Evolutionary conservation across 1,284 basidiomycete species (phyloP), one percentile per base, ranked within the genome.

Genomic region (Psilocybe mexicana): DNA sequence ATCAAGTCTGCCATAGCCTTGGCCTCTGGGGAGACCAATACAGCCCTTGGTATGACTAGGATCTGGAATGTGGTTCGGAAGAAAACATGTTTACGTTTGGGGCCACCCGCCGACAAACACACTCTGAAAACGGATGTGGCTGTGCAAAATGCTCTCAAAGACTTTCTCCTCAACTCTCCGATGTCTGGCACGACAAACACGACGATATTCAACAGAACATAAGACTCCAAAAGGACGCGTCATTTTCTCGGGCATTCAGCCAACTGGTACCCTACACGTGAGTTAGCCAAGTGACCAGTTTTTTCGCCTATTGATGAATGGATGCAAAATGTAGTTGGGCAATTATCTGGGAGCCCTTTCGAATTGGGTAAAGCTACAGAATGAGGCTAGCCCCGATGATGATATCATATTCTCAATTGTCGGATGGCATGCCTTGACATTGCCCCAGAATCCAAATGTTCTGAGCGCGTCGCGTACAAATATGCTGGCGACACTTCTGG

Each of bases 271-370:
- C 3, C 91, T 93, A 46, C 94, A 96, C 76, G 92, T 93, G 69
- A 63, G 80, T 68, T 25, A 42, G 7, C 6, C 14, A 11, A 30
- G 28, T 45, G 14, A n/a, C 26, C 12, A 24, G 6, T 33, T 49
- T 43, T 35, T 25, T 43, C 26, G 18, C 24, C 10, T 23, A n/a
- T 36, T 45, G 30, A 49, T 25, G n/a, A 33, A 53, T 28, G 18
- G 18, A 18, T 18, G 18, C 18, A 18, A 18, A 18, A 18, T 45
- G 52, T 58, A 97, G 94, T 80, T 98, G 65, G 96, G 96, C 45
- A 98, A 98, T 72, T 93, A 95, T 67, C 81, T 98, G 1, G 96
- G 96, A 5, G 95, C 94, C 0, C 79, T 96, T 18, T 82, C 84
- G 33, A 94, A 94, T 71, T 97, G 94, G 95, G 89, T 93, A 36